Evolutionary conservation across 257 asterid genomes (phyloP).

Genomic region (Plantago major): DNA sequence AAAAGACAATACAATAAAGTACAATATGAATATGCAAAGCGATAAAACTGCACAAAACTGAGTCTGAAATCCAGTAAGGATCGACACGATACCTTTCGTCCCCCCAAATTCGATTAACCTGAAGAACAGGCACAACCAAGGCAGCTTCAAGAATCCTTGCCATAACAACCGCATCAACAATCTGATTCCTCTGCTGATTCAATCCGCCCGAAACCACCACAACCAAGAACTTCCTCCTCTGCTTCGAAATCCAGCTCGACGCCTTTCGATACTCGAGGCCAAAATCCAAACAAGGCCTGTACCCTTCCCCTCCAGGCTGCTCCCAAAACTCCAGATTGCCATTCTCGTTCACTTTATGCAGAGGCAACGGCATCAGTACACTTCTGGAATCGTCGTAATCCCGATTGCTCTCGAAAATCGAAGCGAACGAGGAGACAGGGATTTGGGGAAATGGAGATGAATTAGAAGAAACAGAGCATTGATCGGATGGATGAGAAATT

Average conservation of each 20-base stretch:
- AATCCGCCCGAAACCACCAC: constrained; percentile 68
- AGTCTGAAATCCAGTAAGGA: neutral
- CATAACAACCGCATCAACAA: constrained; percentile 64
- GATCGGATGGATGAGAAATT: constrained; percentile 24
- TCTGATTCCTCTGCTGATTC: constrained; percentile 68
- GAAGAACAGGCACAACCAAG: constrained; percentile 54
- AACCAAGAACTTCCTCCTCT: constrained; percentile 47
- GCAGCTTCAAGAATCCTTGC: constrained; percentile 63
- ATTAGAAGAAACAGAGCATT: constrained; percentile 30
- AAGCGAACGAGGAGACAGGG: constrained; percentile 30
- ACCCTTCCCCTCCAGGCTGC: constrained; percentile 54
- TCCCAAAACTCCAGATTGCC: constrained; percentile 49
- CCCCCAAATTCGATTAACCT: constrained; percentile 62
- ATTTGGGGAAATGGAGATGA: constrained; percentile 21
- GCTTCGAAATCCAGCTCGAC: constrained; percentile 34
- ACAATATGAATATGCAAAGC: neutral
- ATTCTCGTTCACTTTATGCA: constrained; percentile 20
- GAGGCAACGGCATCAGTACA: constrained; percentile 45
- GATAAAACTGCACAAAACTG: neutral
- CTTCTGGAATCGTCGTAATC: constrained; percentile 17
- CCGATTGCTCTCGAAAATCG: constrained; percentile 16
- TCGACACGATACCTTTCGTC: constrained; percentile 49
- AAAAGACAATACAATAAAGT: neutral
- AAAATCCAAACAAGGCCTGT: constrained; percentile 50
- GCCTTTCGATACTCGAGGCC: constrained; percentile 42